Base-by-base conservation (phyloP, 2,329 filamentous ascomycete species). In the Cadophora malorum region DNA sequence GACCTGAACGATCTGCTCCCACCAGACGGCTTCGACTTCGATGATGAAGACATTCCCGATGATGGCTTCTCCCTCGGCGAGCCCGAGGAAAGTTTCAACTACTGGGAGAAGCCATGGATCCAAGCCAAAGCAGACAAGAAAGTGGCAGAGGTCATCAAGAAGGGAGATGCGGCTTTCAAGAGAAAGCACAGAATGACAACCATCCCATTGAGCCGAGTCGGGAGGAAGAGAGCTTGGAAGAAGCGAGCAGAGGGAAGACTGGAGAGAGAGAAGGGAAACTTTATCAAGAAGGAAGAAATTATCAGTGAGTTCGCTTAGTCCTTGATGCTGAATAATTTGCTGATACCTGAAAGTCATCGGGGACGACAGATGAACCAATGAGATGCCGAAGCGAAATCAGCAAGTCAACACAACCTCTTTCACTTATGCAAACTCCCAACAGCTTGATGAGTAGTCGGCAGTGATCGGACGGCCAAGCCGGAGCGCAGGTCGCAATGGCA, bases 41-140 rank as follows among this genome's bases (percentile, higher is more conserved):
- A 63, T 16, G 38, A 64, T 33, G 38, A 45, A 16, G 67, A 66
- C 56, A 16, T 69, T 21, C 59, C 52, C 7, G 41, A 65, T 35
- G 62, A 68, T 53, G 64, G 45, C 3, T 65, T 64, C 25, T 53
- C 62, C 16, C 60, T 69, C 14, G 67, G 67, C 14, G 61, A 61
- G 25, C 64, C 67, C n/a, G 28, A 65, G 16, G 65, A 69, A 21
- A 65, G 62, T 14, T 16, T 63, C 38, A 62, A 65, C 56, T 65
- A 59, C 35, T 69, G 64, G 64, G 67, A 69, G 61, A 35, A 56
- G 19, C 49, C 35, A 1, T 63, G 61, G 65, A 33, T 64, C 23
- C 50, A 45, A 28, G 52, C 50, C 23, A 52, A 23, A 21, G 19
- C n/a, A 14, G 35, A 56, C 16, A 55, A 56, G 35, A 33, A 63